These are phyloP conservation scores for Mycena albidolilacea DNA, from an alignment of 768 basidiomycete species.

Conservation along the genomic window DNA sequence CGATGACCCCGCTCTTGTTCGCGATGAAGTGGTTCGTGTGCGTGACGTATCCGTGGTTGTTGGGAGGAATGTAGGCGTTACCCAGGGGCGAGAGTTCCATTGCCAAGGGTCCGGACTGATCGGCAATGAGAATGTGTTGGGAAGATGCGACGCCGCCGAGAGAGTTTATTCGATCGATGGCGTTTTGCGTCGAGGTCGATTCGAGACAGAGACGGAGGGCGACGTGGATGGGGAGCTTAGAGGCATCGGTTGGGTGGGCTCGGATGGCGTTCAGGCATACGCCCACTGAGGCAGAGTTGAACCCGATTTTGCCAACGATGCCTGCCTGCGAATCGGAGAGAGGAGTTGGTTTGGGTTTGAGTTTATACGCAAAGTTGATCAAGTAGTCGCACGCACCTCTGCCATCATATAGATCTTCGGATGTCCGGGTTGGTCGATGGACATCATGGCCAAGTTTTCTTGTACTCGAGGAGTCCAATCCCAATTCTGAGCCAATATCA, in stretches of 20 bases:
- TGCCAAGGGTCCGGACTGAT: constrained; percentile 44
- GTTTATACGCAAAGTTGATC: constrained; percentile 3
- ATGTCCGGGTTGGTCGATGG: constrained; percentile 46
- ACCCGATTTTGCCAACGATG: constrained; percentile 56
- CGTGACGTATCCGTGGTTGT: constrained; percentile 46
- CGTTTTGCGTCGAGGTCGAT: constrained; percentile 43
- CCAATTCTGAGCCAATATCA: constrained; percentile 55
- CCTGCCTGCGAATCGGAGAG: constrained; percentile 45
- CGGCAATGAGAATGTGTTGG: constrained; percentile 54
- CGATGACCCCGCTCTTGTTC: constrained; percentile 47
- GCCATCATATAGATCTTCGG: constrained; percentile 54
- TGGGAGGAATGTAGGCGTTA: constrained; percentile 43
- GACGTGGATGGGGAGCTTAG: constrained; percentile 51
- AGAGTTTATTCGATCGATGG: constrained; percentile 44
- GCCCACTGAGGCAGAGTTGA: constrained; percentile 53
- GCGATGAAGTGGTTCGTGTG: constrained; percentile 56
- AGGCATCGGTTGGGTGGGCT: constrained; percentile 47
- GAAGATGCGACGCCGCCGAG: constrained; percentile 52
- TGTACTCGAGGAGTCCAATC: constrained; percentile 52
- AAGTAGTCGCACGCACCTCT: constrained; percentile 45
- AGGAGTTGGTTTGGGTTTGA: constrained; percentile 11
- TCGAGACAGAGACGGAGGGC: constrained; percentile 51
- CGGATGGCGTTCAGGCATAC: constrained; percentile 55
- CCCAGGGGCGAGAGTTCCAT: constrained; percentile 52
- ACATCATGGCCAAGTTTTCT: constrained; percentile 51